Evolutionary conservation across 1,284 basidiomycete species (phyloP), one percentile per base, ranked within the genome.

Genomic region (Rhodofomes roseus): DNA sequence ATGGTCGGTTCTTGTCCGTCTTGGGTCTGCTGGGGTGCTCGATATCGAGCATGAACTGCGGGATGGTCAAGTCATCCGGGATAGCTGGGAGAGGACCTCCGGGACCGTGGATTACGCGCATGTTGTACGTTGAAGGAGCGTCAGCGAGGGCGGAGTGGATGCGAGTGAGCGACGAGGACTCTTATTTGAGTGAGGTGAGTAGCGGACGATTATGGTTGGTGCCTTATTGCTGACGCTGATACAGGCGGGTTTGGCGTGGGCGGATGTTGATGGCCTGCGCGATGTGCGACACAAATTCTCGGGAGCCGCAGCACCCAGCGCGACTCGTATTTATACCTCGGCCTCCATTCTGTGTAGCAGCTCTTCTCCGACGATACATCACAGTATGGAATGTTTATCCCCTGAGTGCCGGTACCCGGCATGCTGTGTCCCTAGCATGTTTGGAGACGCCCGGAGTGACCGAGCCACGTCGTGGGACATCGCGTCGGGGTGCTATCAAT

Each of bases 31-130:
- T 62, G 0, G 83, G 77, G 54, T 84, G 79, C 29, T 79, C 68
- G 11, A 71, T 70, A 64, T 88, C 85, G 25, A 92, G 78, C 51
- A 92, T 78, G 71, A 93, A 92, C 73, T 93, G 91, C 3, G 84
- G 80, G 23, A 92, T 78, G 12, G 86, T 86, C 56, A 92, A 72
- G 72, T 92, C 75, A 68, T 90, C 87, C 12, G 90, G 90, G 61
- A 90, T 84, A 60, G 67, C 64, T 16, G 80, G 79, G 25, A 84
- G 71, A 44, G 78, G 69, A 50, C 63, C 67, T 22, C 71, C 64
- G 25, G 75, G 73, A 23, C 60, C 65, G 25, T 65, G 59, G 8
- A 68, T 81, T 65, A 82, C 77, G 4, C 66, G 36, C 63, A 70
- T 68, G n/a, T 58, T 53, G 29, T 6, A 29, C 11, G 31, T 29